Evolutionary conservation across 495 filamentous ascomycete species (phyloP).

Genomic region (Hypomontagnella monticulosa): DNA sequence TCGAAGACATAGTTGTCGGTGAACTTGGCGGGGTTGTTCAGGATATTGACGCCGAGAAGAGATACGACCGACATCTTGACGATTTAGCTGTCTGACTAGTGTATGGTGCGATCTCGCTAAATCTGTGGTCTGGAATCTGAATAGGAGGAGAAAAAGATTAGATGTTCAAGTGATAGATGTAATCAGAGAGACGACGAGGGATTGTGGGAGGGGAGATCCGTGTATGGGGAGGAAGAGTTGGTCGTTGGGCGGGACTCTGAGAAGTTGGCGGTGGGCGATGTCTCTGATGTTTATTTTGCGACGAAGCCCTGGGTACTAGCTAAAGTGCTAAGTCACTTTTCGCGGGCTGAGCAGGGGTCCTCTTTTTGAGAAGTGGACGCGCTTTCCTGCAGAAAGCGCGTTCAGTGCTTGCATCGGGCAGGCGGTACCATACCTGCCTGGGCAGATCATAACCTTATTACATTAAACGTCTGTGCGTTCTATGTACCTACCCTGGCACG

Average conservation of each 20-base stretch:
- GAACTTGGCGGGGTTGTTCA: constrained; percentile 96
- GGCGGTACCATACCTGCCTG: constrained; percentile 2
- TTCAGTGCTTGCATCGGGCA: constrained; percentile 48
- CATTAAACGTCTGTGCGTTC: neutral
- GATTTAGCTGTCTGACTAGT: constrained; percentile 17
- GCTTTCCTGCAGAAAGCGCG: constrained; percentile 40
- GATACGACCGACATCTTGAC: constrained; percentile 94
- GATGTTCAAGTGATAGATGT: neutral
- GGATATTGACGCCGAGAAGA: constrained; percentile 89
- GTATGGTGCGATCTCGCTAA: constrained; percentile 1
- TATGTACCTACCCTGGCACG: no score
- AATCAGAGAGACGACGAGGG: neutral
- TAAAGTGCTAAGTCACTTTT: constrained; percentile 13
- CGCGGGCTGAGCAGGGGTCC: constrained; percentile 24
- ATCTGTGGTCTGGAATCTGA: neutral
- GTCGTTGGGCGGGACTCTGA: constrained; percentile 2
- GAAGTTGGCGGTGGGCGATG: constrained; percentile 30
- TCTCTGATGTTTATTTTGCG: constrained; percentile 37
- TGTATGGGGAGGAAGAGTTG: constrained; percentile 3
- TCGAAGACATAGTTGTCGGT: constrained; percentile 91
- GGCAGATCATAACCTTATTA: neutral
- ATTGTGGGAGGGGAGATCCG: constrained; percentile 4
- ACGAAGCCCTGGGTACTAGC: constrained; percentile 3
- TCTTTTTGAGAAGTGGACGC: constrained; percentile 38
- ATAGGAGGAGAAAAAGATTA: neutral